These are phyloP conservation scores for Pyrus bretschneideri DNA, from an alignment of 306 rosid genomes.

Conservation along the genomic window DNA sequence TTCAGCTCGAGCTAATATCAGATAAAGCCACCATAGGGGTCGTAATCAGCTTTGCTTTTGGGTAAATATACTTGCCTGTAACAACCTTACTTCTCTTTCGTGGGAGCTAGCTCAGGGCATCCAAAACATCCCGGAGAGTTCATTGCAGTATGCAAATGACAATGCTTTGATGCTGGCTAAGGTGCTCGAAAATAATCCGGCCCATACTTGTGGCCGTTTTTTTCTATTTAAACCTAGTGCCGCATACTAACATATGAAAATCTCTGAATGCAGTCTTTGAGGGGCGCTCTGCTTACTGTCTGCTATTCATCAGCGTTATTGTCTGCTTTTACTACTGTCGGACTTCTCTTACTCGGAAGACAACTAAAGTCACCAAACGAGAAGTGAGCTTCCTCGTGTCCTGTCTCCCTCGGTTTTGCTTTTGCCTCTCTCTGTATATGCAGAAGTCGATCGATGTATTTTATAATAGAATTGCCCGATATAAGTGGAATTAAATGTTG, in stretches of 20 bases:
- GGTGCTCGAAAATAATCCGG: conserved; percentile 41
- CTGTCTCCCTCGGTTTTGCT: background rate
- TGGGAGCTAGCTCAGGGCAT: conserved; percentile 80
- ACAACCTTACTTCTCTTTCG: conserved; percentile 21
- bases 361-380: conserved; percentile 65
- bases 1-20: conserved; percentile 78
- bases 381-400: conserved; percentile 25
- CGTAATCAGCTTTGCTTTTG: conserved; percentile 55
- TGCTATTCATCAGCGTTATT: conserved; percentile 57
- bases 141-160: conserved; percentile 78
- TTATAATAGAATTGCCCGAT: background rate
- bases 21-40: conserved; percentile 73
- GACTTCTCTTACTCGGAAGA: conserved; percentile 68
- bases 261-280: conserved; percentile 52
- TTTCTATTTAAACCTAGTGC: background rate
- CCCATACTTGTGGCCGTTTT: background rate
- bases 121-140: conserved; percentile 64
- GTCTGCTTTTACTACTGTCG: conserved; percentile 55
- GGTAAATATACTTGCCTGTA: conserved; percentile 31
- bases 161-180: conserved; percentile 78
- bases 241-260: conserved; percentile 2
- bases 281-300: conserved; percentile 67
- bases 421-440: background rate
- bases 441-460: background rate
- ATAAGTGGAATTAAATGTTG: background rate